Evolutionary conservation across 1,284 basidiomycete genomes (phyloP).

Genomic region (Ustilago cynodontis): DNA sequence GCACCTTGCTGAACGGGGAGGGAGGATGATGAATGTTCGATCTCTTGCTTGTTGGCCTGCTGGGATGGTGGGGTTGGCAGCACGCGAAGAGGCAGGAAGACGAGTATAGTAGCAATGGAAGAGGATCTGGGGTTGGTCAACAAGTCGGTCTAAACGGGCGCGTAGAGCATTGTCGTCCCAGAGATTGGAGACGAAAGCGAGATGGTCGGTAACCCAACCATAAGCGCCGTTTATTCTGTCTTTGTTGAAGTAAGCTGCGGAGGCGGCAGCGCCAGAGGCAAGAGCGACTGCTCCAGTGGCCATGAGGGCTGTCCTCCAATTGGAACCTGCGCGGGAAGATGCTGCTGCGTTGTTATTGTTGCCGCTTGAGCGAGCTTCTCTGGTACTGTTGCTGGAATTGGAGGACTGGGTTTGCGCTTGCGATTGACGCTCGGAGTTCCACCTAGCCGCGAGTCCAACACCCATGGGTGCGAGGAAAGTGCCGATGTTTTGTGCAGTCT

Average conservation of each 20-base stretch:
- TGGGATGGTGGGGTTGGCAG: conserved; percentile 16
- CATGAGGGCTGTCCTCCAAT: conserved; percentile 70
- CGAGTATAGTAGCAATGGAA: conserved; percentile 70
- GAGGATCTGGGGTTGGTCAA: conserved; percentile 69
- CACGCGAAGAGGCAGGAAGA: conserved; percentile 38
- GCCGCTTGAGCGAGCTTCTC: conserved; percentile 32
- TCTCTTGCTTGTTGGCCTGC: conserved; percentile 16
- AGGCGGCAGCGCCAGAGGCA: conserved; percentile 82
- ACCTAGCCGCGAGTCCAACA: conserved; percentile 74
- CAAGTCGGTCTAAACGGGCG: conserved; percentile 71
- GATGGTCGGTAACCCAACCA: conserved; percentile 84
- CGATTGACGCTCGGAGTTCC: conserved; percentile 58
- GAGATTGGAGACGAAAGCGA: conserved; percentile 87
- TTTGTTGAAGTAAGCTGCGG: conserved; percentile 75
- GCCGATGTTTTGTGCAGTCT: conserved; percentile 75
- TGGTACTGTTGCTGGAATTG: conserved; percentile 29
- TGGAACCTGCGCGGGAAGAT: conserved; percentile 19
- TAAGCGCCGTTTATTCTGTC: conserved; percentile 72
- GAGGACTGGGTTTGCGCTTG: conserved; percentile 33
- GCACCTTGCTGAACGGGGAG: conserved; percentile 29
- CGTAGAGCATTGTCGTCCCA: conserved; percentile 83
- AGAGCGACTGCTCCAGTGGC: conserved; percentile 74
- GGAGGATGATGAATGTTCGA: conserved; percentile 66
- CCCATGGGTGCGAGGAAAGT: conserved; percentile 70
- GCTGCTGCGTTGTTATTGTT: conserved; percentile 19